phyloP scores from a whole-genome alignment of 2,329 filamentous ascomycete species.

The Cordyceps sp. region DNA sequence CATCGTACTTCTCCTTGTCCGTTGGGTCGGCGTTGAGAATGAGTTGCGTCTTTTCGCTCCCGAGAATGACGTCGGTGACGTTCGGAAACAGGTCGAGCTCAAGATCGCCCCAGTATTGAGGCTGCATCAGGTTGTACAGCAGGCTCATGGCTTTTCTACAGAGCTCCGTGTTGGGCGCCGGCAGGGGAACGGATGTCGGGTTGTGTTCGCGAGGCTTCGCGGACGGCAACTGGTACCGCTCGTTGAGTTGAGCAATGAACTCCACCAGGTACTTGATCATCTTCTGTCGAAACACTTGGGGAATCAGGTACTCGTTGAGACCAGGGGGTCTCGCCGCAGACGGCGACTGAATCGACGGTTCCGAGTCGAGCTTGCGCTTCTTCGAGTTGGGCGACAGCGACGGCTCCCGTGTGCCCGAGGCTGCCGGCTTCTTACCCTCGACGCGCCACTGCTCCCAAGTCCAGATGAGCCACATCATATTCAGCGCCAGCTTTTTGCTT shows the following conservation, averaged over 20 bases:
- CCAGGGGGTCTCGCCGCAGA: slow-evolving; percentile 25
- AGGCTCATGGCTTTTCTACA: slow-evolving; percentile 73
- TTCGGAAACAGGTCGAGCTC: slow-evolving; percentile 86
- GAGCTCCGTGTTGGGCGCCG: slow-evolving; percentile 52
- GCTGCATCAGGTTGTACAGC: slow-evolving; percentile 69
- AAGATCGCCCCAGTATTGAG: slow-evolving; percentile 79
- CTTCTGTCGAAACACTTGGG: slow-evolving; percentile 50
- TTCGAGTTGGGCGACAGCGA: slow-evolving; percentile 56
- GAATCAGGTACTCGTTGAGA: slow-evolving; percentile 49
- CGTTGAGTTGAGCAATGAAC: slow-evolving; percentile 80
- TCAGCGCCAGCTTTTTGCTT: slow-evolving; percentile 77
- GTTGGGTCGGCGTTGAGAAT: slow-evolving; percentile 41
- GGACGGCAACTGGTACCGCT: slow-evolving; percentile 65
- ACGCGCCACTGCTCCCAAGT: slow-evolving; percentile 81
- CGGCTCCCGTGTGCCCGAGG: slow-evolving; percentile 20
- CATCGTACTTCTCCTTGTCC: slow-evolving; percentile 59
- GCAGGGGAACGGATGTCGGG: slow-evolving; percentile 25
- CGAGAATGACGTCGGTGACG: slow-evolving; percentile 71
- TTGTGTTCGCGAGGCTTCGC: slow-evolving; percentile 43
- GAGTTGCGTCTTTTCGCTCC: slow-evolving; percentile 56
- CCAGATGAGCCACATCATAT: slow-evolving; percentile 81
- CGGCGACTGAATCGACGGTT: slow-evolving; percentile 34
- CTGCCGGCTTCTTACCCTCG: slow-evolving; percentile 30
- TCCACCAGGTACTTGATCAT: slow-evolving; percentile 92
- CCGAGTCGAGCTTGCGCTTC: slow-evolving; percentile 65